Percentiles rank a stretch among this genome's conserved stretches.
phyloP scores from a whole-genome alignment of 371 early-diverging fungal species.

The Actinomortierella ambigua region DNA sequence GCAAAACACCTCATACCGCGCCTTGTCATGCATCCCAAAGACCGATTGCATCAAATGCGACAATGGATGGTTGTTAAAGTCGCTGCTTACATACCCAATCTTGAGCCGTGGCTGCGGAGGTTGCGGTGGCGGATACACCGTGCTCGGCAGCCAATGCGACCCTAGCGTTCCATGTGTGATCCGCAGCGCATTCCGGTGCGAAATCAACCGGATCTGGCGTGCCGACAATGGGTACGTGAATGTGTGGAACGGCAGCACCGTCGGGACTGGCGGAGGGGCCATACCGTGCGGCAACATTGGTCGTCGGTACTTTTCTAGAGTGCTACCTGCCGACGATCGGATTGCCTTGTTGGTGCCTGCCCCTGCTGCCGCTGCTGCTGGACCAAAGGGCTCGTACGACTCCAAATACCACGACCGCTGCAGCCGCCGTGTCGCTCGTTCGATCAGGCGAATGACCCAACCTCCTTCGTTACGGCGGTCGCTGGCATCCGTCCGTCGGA shows the following conservation, averaged over 20 bases:
- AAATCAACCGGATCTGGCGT: slow-evolving; percentile 85
- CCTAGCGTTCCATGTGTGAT: slow-evolving; percentile 72
- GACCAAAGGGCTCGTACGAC: slow-evolving; percentile 24
- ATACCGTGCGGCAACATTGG: slow-evolving; percentile 65
- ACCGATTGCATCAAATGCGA: slow-evolving; percentile 94
- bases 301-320: slow-evolving; percentile 54
- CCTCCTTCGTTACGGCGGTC: slow-evolving; percentile 74
- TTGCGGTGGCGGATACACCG: slow-evolving; percentile 82
- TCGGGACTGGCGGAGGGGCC: slow-evolving; percentile 74
- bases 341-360: too few relatives aligned
- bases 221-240: slow-evolving; percentile 88
- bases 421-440: slow-evolving; percentile 63
- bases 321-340: slow-evolving; percentile 25
- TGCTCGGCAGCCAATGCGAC: slow-evolving; percentile 70
- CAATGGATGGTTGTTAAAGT: slow-evolving; percentile 92
- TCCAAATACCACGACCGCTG: slow-evolving; percentile 73
- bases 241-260: slow-evolving; percentile 92
- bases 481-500: slow-evolving; percentile 17
- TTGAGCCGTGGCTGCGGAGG: slow-evolving; percentile 66
- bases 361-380: too few relatives aligned
- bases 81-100: slow-evolving; percentile 91
- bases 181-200: slow-evolving; percentile 84
- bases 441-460: slow-evolving; percentile 73
- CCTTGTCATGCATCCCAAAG: slow-evolving; percentile 87
- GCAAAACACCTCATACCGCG: slow-evolving; percentile 72